Conservation (phyloP, 345 rosid genomes). For the Hibiscus mutabilis region DNA sequence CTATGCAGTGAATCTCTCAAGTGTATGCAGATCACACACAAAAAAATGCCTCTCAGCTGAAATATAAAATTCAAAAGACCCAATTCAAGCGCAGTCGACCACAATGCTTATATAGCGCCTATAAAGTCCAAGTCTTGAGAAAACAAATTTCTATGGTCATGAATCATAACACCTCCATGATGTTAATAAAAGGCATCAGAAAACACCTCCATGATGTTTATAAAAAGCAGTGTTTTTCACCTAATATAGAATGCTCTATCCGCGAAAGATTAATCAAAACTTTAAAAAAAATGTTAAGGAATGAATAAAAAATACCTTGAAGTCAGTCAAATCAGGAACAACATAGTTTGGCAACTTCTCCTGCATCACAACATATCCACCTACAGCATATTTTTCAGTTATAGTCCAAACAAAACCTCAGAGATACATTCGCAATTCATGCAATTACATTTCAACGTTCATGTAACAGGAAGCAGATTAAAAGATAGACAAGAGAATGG, state of each 20-base stretch:
- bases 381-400: conserved; percentile 29
- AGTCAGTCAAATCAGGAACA: conserved; percentile 76
- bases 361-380: conserved; percentile 71
- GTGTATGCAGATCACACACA: not conserved
- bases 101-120: not conserved
- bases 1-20: not conserved
- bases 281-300: not conserved
- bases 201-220: too few species aligned
- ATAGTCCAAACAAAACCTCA: too few species aligned
- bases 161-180: not conserved
- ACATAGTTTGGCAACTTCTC: conserved; percentile 78
- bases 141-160: not conserved
- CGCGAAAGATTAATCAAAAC: not conserved
- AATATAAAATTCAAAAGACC: not conserved
- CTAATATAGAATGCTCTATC: not conserved
- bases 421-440: not conserved
- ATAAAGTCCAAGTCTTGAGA: not conserved
- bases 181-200: too few species aligned
- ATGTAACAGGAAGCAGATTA: too few species aligned
- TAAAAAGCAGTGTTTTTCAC: not conserved
- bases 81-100: not conserved
- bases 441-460: not conserved
- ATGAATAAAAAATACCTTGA: conserved; percentile 40
- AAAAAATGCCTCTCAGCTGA: not conserved
- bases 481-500: not conserved